Percentiles rank a stretch among this genome's conserved stretches.
phyloP scores from a whole-genome alignment of 768 basidiomycete species.

The Russula sp. region DNA sequence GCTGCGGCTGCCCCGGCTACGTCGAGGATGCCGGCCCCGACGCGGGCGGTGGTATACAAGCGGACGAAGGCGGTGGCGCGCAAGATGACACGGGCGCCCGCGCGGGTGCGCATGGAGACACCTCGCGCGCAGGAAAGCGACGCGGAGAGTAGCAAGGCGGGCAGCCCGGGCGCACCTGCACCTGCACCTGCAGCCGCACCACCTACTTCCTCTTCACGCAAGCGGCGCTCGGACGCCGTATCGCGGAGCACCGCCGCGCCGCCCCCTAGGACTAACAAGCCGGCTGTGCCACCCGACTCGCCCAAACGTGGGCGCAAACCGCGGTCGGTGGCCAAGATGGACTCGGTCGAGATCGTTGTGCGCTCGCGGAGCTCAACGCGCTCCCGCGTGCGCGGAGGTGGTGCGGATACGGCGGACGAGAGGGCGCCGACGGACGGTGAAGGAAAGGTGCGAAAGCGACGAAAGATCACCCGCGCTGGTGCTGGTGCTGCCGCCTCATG shows the following conservation, averaged over 20 bases:
- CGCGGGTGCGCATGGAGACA: neutral
- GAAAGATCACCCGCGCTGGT: conserved; percentile 6
- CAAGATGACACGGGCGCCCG: neutral
- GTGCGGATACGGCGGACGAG: conserved; percentile 17
- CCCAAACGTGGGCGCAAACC: conserved; percentile 15
- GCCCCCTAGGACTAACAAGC: neutral
- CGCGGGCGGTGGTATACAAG: no score
- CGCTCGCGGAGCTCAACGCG: conserved; percentile 15
- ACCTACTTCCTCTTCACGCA: neutral
- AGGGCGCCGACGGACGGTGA: conserved; percentile 10
- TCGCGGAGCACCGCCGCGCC: conserved; percentile 1
- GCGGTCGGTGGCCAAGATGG: conserved; percentile 7
- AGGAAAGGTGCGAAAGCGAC: conserved; percentile 14
- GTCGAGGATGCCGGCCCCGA: no score
- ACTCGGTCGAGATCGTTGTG: conserved; percentile 14
- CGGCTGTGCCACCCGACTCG: neutral
- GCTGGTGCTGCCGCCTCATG: neutral
- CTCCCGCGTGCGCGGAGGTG: conserved; percentile 12
- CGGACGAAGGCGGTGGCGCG: no score
- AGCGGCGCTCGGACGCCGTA: neutral
- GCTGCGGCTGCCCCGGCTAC: neutral
- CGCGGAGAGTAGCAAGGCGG: conserved; percentile 7
- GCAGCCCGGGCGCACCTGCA: neutral
- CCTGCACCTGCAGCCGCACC: neutral
- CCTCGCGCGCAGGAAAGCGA: conserved; percentile 2